Conservation (phyloP, 2,329 filamentous ascomycete species). For the Dryadomyces quercivorus region DNA sequence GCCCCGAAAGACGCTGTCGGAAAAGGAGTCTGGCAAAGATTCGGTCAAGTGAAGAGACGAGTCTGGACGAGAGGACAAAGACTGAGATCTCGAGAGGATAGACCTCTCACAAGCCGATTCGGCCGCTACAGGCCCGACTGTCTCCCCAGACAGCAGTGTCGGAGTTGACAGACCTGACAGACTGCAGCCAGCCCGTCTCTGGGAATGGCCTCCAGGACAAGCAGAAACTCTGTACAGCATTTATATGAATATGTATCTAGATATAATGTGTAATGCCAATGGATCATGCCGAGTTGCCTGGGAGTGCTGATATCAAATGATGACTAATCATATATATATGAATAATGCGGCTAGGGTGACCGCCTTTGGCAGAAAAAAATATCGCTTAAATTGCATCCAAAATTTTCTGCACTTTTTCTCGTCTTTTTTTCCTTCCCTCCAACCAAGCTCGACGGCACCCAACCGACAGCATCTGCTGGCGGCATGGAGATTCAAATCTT, state of each 20-base stretch:
- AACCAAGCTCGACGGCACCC: background rate
- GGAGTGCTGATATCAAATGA: background rate
- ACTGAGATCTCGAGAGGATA: background rate
- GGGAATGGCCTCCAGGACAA: no score
- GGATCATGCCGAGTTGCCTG: background rate
- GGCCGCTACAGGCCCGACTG: no score
- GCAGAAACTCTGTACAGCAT: no score
- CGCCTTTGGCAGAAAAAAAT: background rate
- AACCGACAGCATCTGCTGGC: no score
- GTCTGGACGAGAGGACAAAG: background rate
- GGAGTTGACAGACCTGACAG: no score
- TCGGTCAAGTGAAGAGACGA: background rate
- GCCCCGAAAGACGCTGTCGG: conserved; percentile 57
- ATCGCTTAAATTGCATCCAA: background rate
- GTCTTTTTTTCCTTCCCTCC: background rate
- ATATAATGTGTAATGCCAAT: background rate
- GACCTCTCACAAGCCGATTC: no score
- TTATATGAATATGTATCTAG: no score
- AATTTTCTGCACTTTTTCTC: background rate
- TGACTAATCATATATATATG: background rate
- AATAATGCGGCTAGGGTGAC: background rate
- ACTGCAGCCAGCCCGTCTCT: no score
- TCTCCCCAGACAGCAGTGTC: no score
- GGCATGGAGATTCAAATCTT: background rate
- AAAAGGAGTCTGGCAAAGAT: conserved; percentile 15